Base-by-base conservation (phyloP, 148 eudicot species). In the Fagopyrum tataricum region DNA sequence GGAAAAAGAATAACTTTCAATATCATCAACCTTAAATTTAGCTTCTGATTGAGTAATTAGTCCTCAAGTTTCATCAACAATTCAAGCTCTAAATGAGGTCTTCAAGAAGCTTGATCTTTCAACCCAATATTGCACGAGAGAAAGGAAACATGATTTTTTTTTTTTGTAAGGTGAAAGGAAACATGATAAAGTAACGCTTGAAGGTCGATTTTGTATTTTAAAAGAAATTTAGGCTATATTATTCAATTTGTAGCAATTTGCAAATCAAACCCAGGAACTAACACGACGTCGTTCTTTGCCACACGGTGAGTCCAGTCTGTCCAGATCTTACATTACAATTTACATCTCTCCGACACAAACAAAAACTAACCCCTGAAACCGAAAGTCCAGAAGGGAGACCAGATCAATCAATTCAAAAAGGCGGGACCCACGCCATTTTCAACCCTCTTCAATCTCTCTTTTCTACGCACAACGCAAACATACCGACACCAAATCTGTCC, bases 371-470 rank as follows among this genome's bases (percentile, higher is more conserved):
- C 44, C 69, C 9, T 20, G 69, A 64, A 21, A 23, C 41, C n/a
- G 40, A 2, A 64, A 68, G 23, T 52, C 56, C 56, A 46, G 73
- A 31, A 31, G 37, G 37, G 37, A 68, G 6, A 23, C 73, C 73
- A 39, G 51, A 7, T 7, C 73, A 70, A 7, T 7, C 73, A 70
- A 47, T 46, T 71, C 14, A 71, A 71, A 71, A 11, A 44, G 15
- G 53, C 17, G 58, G 73, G 56, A 5, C 51, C 73, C 73, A 49
- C 73, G 26, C 53, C 31, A 23, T 46, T 42, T 44, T 70, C 48
- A 70, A 23, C 53, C 8, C 37, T 44, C 41, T 17, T 72, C 74
- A 11, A 49, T 49, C 74, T 44, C 74, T 72, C 44, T 37, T 55
- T 31, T 52, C 44, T 49, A 51, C 43, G 18, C 69, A 64, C 69